These are phyloP conservation scores for Nakazawaea ishiwadae DNA, from an alignment of 805 yeast species.

Conservation along the genomic window DNA sequence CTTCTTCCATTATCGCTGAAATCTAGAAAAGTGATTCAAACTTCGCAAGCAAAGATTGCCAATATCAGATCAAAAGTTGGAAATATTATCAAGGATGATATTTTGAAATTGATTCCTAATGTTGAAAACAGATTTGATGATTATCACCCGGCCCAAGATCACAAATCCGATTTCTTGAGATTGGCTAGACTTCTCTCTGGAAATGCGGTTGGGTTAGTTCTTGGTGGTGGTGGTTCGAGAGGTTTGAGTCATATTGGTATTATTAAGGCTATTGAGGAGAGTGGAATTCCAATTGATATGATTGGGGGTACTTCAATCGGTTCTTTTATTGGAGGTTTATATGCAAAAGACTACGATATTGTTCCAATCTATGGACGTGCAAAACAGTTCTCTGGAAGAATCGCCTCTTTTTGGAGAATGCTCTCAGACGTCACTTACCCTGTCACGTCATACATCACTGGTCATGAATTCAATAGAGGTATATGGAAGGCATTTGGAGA, in stretches of 20 bases:
- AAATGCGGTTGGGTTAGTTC: slow-evolving; percentile 87
- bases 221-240: slow-evolving; percentile 98
- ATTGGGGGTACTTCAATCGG: slow-evolving; percentile 98
- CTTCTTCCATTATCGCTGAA: slow-evolving; percentile 2
- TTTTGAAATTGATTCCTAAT: slow-evolving; percentile 14
- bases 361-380: slow-evolving; percentile 90
- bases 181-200: slow-evolving; percentile 88
- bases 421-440: slow-evolving; percentile 87
- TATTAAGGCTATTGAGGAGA: slow-evolving; percentile 83
- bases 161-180: slow-evolving; percentile 85
- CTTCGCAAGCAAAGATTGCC: slow-evolving; percentile 13
- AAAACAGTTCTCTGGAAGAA: slow-evolving; percentile 77
- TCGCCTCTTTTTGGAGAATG: slow-evolving; percentile 84
- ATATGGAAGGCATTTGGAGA: slow-evolving; percentile 97
- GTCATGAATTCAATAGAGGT: slow-evolving; percentile 95
- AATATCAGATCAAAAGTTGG: slow-evolving; percentile 12
- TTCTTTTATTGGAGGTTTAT: slow-evolving; percentile 90
- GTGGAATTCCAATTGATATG: slow-evolving; percentile 89
- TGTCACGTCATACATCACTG: slow-evolving; percentile 90
- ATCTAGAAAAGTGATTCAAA: slow-evolving; percentile 8
- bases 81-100: slow-evolving; percentile 21
- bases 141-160: slow-evolving; percentile 38
- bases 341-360: slow-evolving; percentile 86
- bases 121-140: slow-evolving; percentile 10
- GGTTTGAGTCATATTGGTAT: slow-evolving; percentile 93